phyloP scores from a whole-genome alignment of 805 yeast genomes.

The Millerago galiae region DNA sequence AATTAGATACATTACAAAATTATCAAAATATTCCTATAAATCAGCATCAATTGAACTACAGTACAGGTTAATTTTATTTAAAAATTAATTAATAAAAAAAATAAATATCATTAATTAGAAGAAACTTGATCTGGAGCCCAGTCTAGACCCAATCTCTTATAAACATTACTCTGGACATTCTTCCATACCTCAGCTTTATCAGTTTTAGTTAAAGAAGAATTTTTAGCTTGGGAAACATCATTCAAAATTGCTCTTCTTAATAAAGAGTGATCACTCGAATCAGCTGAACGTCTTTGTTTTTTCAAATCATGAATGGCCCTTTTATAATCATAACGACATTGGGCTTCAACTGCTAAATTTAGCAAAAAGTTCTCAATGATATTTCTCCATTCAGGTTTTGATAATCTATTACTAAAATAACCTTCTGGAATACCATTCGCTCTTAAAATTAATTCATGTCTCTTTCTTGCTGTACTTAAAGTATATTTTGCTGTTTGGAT shows the following conservation, averaged over 20 bases:
- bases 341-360: conserved; percentile 63
- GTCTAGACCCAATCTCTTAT: conserved; percentile 50
- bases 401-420: conserved; percentile 23
- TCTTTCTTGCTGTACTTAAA: conserved; percentile 46
- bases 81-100: neutral
- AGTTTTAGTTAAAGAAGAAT: conserved; percentile 37
- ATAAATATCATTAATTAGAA: conserved; percentile 1
- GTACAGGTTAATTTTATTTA: too few species aligned
- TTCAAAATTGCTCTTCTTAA: conserved; percentile 30
- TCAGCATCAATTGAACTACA: too few species aligned
- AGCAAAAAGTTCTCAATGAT: conserved; percentile 63
- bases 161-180: conserved; percentile 54
- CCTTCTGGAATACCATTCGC: conserved; percentile 14
- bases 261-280: conserved; percentile 1
- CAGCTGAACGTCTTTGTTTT: conserved; percentile 29
- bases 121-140: conserved; percentile 44
- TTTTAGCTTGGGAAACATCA: conserved; percentile 13
- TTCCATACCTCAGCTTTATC: conserved; percentile 59
- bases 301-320: conserved; percentile 41
- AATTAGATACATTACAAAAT: too few species aligned
- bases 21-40: too few species aligned
- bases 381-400: conserved; percentile 64
- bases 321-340: conserved; percentile 61
- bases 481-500: conserved; percentile 57
- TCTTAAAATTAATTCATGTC: conserved; percentile 36